Conservation (phyloP, 2,329 filamentous ascomycete genomes). For the Cytospora paraplurivora region DNA sequence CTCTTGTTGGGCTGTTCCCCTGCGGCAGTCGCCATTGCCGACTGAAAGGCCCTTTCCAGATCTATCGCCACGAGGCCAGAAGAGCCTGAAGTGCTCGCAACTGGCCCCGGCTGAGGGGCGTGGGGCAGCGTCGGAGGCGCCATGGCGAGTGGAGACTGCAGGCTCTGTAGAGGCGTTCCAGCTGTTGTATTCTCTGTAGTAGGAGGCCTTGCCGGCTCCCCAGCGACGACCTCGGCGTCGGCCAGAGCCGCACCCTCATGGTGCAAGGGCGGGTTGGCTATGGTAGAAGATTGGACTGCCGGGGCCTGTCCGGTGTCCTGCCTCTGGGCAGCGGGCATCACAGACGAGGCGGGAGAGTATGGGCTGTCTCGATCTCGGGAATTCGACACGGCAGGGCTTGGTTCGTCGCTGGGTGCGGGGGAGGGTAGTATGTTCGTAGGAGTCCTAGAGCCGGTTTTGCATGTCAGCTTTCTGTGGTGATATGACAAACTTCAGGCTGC, state of each 20-base stretch:
- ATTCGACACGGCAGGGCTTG: slow-evolving; percentile 48
- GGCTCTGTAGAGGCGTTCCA: neutral
- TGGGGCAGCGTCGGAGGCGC: slow-evolving; percentile 15
- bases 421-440: slow-evolving; percentile 54
- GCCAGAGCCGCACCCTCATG: neutral
- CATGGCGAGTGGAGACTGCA: slow-evolving; percentile 14
- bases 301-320: slow-evolving; percentile 3
- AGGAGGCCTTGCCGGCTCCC: neutral
- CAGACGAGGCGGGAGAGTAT: slow-evolving; percentile 34
- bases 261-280: neutral
- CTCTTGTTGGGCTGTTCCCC: slow-evolving; percentile 21
- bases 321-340: slow-evolving; percentile 24
- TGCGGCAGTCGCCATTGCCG: neutral
- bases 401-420: slow-evolving; percentile 64
- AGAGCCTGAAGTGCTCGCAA: neutral
- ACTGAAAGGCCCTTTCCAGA: neutral
- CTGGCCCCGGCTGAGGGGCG: neutral
- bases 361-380: slow-evolving; percentile 42
- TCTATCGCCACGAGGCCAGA: neutral
- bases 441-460: slow-evolving; percentile 21
- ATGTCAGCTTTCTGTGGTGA: slow-evolving; percentile 9
- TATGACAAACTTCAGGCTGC: neutral
- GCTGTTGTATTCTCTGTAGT: neutral
- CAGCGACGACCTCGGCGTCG: neutral
- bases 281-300: neutral